These are phyloP conservation scores for Begonia loranthoides DNA, from an alignment of 306 rosid genomes.

Conservation along the genomic window DNA sequence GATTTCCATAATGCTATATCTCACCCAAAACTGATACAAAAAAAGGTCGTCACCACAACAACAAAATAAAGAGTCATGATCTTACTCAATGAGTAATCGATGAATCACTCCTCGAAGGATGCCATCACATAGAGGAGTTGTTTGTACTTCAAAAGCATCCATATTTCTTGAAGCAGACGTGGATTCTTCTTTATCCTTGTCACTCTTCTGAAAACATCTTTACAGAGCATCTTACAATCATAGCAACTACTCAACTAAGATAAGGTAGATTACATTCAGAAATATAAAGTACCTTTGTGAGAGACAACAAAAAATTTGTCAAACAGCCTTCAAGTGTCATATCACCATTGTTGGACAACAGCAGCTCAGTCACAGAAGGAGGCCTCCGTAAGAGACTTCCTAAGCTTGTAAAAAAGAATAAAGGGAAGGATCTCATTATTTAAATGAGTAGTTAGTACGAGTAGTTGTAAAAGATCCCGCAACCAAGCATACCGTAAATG, in stretches of 20 bases:
- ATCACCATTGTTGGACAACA: slow-evolving; percentile 75
- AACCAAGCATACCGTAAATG: slow-evolving; percentile 2
- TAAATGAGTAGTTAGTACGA: slow-evolving; percentile 36
- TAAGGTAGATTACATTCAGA: not conserved
- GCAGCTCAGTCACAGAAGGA: slow-evolving; percentile 63
- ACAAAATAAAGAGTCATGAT: not conserved
- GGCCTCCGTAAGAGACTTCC: slow-evolving; percentile 73
- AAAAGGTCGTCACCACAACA: not conserved
- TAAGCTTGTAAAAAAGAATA: slow-evolving; percentile 34
- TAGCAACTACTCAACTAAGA: not conserved
- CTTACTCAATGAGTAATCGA: slow-evolving; percentile 70
- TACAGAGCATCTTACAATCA: slow-evolving; percentile 3
- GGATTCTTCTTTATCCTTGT: slow-evolving; percentile 17
- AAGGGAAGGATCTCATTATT: not conserved
- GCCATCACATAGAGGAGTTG: slow-evolving; percentile 62
- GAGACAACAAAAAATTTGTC: slow-evolving; percentile 71
- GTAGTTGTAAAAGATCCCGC: slow-evolving; percentile 88
- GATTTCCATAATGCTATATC: not conserved
- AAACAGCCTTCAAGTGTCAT: slow-evolving; percentile 72
- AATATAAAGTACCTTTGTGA: slow-evolving; percentile 39
- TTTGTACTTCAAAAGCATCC: slow-evolving; percentile 63
- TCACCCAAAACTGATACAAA: too few species aligned
- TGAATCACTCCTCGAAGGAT: slow-evolving; percentile 80
- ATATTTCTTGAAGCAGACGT: slow-evolving; percentile 12
- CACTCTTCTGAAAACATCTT: slow-evolving; percentile 24